Evolutionary conservation across 1,139 yeast species (phyloP), one percentile per base, ranked within the genome.

Genomic region (Citeromyces hawaiiensis): DNA sequence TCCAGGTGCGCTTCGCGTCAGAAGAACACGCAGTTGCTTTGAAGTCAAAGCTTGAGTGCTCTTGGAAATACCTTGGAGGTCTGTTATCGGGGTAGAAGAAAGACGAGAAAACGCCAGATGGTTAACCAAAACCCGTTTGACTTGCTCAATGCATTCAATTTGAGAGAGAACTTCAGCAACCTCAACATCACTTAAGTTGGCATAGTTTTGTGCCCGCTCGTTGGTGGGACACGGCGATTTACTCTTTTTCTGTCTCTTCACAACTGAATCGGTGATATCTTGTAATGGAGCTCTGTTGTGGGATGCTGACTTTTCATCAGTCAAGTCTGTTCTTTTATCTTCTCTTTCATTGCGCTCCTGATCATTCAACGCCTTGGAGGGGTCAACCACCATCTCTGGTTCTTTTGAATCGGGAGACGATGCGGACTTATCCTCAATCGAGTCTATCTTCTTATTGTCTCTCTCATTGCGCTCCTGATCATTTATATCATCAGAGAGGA

Each of bases 101-200:
- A 86, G 68, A 47, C 96, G 72, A 5, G 96, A 85, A 55, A 85
- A 88, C 15, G 97, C 96, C 45, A 91, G 66, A 56, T 86, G 94
- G 53, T 91, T 91, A 35, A 79, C 72, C 39, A 86, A 63, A 9
- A 87, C 68, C 54, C 82, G 75, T 42, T 69, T 70, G 38, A 83
- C 62, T 42, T 76, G 79, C 2, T 61, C 63, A 30, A 72, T 47
- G 39, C 68, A 66, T 4, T 59, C 50, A 32, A 76, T 55, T n/a
- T 39, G 40, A 5, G 40, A 21, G 11, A 56, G 42, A 4, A 48
- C 39, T 3, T 29, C 21, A 0, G 42, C 42, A 4, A 54, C 43
- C 36, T 53, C 52, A 9, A 39, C 45, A 9, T 40, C 38, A 11
- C 50, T 13, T 32, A 43, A 35, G 21, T 35, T 40, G 19, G 36